Evolutionary conservation across 1,284 basidiomycete genomes (phyloP).

Genomic region (Cystobasidiaceae sp.): DNA sequence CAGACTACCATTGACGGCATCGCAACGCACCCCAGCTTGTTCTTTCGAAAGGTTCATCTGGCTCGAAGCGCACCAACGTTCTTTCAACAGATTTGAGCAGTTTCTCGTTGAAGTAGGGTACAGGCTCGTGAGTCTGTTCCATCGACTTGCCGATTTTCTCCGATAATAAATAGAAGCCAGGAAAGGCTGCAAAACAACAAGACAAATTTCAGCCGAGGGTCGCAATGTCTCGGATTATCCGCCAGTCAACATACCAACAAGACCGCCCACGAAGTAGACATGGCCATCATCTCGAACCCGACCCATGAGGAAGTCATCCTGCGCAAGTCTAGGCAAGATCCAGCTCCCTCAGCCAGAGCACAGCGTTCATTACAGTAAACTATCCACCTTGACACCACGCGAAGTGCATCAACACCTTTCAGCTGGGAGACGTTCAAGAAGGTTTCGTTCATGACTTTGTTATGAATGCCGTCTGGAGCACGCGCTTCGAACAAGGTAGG

Average conservation of each 20-base stretch:
- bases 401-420: slow-evolving; percentile 46
- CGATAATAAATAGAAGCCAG: slow-evolving; percentile 49
- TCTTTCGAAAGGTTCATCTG: slow-evolving; percentile 50
- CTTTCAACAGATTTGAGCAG: slow-evolving; percentile 50
- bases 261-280: slow-evolving; percentile 49
- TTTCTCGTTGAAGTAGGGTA: slow-evolving; percentile 51
- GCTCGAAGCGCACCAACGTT: slow-evolving; percentile 49
- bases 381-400: slow-evolving; percentile 42
- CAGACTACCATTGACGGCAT: too few relatives aligned
- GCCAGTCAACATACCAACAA: slow-evolving; percentile 41
- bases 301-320: slow-evolving; percentile 51
- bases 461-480: slow-evolving; percentile 44
- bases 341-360: neutral
- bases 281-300: slow-evolving; percentile 48
- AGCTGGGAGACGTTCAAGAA: slow-evolving; percentile 15
- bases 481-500: slow-evolving; percentile 48
- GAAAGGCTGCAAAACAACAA: slow-evolving; percentile 44
- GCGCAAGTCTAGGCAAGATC: slow-evolving; percentile 45
- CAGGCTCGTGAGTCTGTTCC: slow-evolving; percentile 45
- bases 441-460: slow-evolving; percentile 47
- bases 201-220: too few relatives aligned
- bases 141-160: slow-evolving; percentile 49
- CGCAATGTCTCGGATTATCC: slow-evolving; percentile 32
- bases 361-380: neutral
- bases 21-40: slow-evolving; percentile 45